Conservation (phyloP, 2,329 filamentous ascomycete species). For the Penicillium sp. region DNA sequence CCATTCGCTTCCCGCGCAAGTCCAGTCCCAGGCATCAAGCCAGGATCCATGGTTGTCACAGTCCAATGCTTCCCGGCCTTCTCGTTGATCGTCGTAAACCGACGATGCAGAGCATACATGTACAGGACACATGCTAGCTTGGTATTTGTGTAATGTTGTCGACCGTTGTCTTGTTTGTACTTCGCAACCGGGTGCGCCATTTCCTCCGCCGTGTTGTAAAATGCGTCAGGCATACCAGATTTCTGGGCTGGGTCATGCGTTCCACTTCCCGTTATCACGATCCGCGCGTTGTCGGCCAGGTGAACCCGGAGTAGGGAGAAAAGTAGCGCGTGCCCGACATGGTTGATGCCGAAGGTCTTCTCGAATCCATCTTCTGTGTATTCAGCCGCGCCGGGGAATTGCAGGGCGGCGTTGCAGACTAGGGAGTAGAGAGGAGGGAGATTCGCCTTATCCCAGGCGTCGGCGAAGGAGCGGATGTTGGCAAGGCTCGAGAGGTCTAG, state of each 20-base stretch:
- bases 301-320: conserved; percentile 49
- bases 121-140: conserved; percentile 54
- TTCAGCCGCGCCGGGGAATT: conserved; percentile 40
- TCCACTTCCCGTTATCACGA: conserved; percentile 48
- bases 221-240: conserved; percentile 43
- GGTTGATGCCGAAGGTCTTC: conserved; percentile 51
- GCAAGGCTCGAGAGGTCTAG: conserved; percentile 46
- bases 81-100: conserved; percentile 24
- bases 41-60: conserved; percentile 48
- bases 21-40: conserved; percentile 51
- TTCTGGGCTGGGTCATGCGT: conserved; percentile 51
- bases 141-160: conserved; percentile 45
- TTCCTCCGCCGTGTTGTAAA: conserved; percentile 47
- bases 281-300: conserved; percentile 43
- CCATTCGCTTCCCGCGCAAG: conserved; percentile 37
- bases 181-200: conserved; percentile 43
- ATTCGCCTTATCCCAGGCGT: conserved; percentile 33
- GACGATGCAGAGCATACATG: conserved; percentile 46
- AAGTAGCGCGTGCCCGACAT: conserved; percentile 53
- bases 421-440: conserved; percentile 47
- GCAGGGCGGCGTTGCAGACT: conserved; percentile 51
- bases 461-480: conserved; percentile 45
- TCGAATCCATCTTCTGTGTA: conserved; percentile 50
- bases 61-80: conserved; percentile 33
- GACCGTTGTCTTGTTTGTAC: conserved; percentile 31